A percentile compares a stretch with the other conserved stretches of the same genome.
Evolutionary conservation across 2,329 filamentous ascomycete species (phyloP).

Genomic region (Scedosporium apiospermum): DNA sequence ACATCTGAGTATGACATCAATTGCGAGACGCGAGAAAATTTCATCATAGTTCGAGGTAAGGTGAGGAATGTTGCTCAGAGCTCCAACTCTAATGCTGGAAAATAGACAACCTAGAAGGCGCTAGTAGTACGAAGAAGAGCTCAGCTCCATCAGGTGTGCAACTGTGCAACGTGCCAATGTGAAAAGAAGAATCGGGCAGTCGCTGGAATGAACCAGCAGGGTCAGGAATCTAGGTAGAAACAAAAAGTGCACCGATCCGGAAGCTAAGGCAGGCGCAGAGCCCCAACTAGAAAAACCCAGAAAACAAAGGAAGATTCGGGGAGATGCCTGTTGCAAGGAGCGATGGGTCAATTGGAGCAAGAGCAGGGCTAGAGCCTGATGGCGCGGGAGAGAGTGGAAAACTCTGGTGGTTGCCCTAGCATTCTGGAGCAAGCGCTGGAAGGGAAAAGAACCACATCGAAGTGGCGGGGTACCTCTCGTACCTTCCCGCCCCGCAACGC

Average conservation of each 20-base stretch:
- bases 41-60: neutral
- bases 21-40: slow-evolving; percentile 1
- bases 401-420: slow-evolving; percentile 6
- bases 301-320: neutral
- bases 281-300: neutral
- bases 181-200: neutral
- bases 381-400: neutral
- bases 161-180: neutral
- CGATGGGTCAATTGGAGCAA: neutral
- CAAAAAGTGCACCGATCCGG: neutral
- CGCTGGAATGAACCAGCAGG: neutral
- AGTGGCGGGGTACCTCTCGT: slow-evolving; percentile 14
- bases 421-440: slow-evolving; percentile 18
- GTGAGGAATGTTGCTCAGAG: neutral
- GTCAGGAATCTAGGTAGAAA: neutral
- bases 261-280: neutral
- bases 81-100: neutral
- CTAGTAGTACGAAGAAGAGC: neutral
- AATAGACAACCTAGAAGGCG: neutral
- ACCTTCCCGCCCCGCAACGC: slow-evolving; percentile 6
- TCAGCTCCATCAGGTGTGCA: neutral
- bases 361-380: neutral
- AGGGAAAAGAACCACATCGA: slow-evolving; percentile 34
- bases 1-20: slow-evolving; percentile 5
- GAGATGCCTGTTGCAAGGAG: neutral